Evolutionary conservation across 2,329 filamentous ascomycete species (phyloP).

Genomic region (Aspergillus uvarum): DNA sequence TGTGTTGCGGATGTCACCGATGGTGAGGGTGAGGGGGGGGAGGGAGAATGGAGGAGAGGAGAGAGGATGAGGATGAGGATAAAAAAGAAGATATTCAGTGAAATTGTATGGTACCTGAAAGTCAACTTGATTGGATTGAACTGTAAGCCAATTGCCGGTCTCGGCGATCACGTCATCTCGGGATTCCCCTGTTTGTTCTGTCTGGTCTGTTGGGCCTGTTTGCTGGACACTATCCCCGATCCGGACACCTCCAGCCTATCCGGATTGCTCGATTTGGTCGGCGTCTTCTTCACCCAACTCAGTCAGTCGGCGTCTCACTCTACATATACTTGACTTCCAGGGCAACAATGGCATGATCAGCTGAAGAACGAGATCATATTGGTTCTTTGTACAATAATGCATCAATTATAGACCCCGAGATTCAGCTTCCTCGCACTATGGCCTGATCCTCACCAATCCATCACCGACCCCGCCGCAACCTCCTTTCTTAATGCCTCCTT

Average conservation of each 20-base stretch:
- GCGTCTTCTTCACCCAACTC: not conserved
- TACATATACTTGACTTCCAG: not conserved
- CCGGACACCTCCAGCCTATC: not conserved
- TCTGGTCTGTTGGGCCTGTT: not conserved
- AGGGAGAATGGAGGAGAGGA: not conserved
- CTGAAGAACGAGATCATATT: too few relatives aligned
- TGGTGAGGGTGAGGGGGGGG: not conserved
- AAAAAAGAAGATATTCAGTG: slow-evolving; percentile 27
- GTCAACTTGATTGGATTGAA: too few relatives aligned
- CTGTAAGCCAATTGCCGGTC: not conserved
- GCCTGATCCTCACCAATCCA: not conserved
- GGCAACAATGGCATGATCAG: not conserved
- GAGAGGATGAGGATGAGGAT: slow-evolving; percentile 7
- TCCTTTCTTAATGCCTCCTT: slow-evolving; percentile 60
- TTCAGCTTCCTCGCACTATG: too few relatives aligned
- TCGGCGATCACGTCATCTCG: not conserved
- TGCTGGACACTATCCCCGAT: not conserved
- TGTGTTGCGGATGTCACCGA: not conserved
- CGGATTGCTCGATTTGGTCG: not conserved
- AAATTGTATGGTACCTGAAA: not conserved
- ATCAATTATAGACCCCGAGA: too few relatives aligned
- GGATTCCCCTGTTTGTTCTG: not conserved
- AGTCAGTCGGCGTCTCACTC: not conserved
- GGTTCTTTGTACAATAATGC: too few relatives aligned
- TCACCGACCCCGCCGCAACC: slow-evolving; percentile 34